These are phyloP conservation scores for Diaporthe sp. DNA, from an alignment of 2,329 filamentous ascomycete species.

Conservation along the genomic window DNA sequence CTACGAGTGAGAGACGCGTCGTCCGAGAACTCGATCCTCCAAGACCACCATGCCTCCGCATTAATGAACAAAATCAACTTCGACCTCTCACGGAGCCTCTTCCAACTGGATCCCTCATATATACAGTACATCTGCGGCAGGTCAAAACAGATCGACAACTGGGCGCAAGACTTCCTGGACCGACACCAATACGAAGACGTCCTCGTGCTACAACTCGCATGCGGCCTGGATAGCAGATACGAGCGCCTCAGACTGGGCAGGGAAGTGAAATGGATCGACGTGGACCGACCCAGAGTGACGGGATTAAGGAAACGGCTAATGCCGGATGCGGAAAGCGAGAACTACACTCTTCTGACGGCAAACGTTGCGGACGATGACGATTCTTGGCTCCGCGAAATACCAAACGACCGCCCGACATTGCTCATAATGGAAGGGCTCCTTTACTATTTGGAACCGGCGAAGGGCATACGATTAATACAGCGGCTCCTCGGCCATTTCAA, in stretches of 20 bases:
- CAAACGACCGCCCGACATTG: slow-evolving; percentile 40
- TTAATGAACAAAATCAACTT: slow-evolving; percentile 43
- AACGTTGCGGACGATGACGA: slow-evolving; percentile 39
- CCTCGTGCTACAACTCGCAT: slow-evolving; percentile 44
- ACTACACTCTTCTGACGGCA: slow-evolving; percentile 35
- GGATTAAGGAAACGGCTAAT: slow-evolving; percentile 41
- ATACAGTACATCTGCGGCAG: slow-evolving; percentile 40
- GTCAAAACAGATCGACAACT: slow-evolving; percentile 41
- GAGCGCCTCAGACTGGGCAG: slow-evolving; percentile 36
- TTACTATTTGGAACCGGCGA: slow-evolving; percentile 41
- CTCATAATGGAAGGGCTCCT: slow-evolving; percentile 45
- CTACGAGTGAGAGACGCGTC: slow-evolving; percentile 25
- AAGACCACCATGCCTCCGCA: slow-evolving; percentile 39
- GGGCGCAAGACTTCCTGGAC: slow-evolving; percentile 43
- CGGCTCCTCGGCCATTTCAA: slow-evolving; percentile 26
- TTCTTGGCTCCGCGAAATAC: slow-evolving; percentile 42
- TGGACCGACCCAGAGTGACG: slow-evolving; percentile 43
- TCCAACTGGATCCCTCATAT: slow-evolving; percentile 40
- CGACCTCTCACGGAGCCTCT: slow-evolving; percentile 38
- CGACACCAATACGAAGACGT: slow-evolving; percentile 40
- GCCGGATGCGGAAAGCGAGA: slow-evolving; percentile 32
- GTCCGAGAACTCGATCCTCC: slow-evolving; percentile 38
- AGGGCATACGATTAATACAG: slow-evolving; percentile 39
- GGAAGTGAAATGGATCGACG: slow-evolving; percentile 44
- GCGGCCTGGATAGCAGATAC: slow-evolving; percentile 43